Conservation (phyloP, 2,329 filamentous ascomycete species). For the Chrysoporthe deuterocubensis region DNA sequence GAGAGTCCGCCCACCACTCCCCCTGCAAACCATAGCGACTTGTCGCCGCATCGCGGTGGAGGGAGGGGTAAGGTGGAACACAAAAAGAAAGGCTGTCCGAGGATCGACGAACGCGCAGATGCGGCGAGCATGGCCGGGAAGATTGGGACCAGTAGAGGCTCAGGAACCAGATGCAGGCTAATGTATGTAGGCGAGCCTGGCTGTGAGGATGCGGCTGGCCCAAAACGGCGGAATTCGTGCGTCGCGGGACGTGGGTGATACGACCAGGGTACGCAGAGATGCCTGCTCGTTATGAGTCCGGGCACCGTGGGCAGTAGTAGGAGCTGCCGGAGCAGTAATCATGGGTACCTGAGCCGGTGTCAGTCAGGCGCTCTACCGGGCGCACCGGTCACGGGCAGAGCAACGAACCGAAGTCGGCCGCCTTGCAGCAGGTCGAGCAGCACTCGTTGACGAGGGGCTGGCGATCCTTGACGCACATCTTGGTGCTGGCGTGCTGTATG, state of each 20-base stretch:
- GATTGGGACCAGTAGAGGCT: slow-evolving; percentile 17
- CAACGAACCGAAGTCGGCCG: slow-evolving; percentile 47
- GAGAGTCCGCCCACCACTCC: background rate
- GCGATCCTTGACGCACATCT: slow-evolving; percentile 49
- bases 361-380: background rate
- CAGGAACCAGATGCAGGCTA: slow-evolving; percentile 26
- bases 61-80: slow-evolving; percentile 1
- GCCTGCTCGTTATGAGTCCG: slow-evolving; percentile 37
- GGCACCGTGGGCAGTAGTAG: slow-evolving; percentile 49
- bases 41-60: slow-evolving; percentile 4
- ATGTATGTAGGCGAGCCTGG: slow-evolving; percentile 27
- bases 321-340: slow-evolving; percentile 50
- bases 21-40: background rate
- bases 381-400: background rate
- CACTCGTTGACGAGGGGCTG: slow-evolving; percentile 53
- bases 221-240: slow-evolving; percentile 32
- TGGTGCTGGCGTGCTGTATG: slow-evolving; percentile 24
- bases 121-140: slow-evolving; percentile 14
- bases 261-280: background rate
- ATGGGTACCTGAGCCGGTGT: slow-evolving; percentile 40
- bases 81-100: slow-evolving; percentile 1
- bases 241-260: slow-evolving; percentile 4
- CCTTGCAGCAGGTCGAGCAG: slow-evolving; percentile 58
- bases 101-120: slow-evolving; percentile 12
- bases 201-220: slow-evolving; percentile 32